These are phyloP conservation scores for Chimonanthus praecox DNA, from an alignment of 164 flowering plant species.

Conservation along the genomic window DNA sequence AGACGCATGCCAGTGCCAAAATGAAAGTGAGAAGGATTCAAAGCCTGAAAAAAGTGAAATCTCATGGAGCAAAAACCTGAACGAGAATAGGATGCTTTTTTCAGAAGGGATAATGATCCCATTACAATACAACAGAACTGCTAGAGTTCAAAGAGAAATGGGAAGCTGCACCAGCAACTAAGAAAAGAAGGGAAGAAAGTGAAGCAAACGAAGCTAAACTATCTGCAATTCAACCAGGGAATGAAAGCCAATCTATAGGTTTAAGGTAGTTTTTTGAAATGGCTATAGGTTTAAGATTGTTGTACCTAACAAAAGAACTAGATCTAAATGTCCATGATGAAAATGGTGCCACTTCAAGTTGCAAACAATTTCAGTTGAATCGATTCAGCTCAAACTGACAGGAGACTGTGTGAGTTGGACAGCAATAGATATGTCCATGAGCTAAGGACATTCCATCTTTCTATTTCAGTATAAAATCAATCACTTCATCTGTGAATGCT, in stretches of 20 bases:
- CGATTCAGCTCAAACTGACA: conserved; percentile 75
- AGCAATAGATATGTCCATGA: neutral
- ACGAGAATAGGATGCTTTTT: conserved; percentile 30
- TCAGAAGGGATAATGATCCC: conserved; percentile 27
- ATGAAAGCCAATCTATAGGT: conserved; percentile 15
- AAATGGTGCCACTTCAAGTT: conserved; percentile 36
- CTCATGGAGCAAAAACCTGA: conserved; percentile 30
- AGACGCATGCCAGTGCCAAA: conserved; percentile 19
- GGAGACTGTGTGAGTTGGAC: neutral
- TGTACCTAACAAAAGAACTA: conserved; percentile 37
- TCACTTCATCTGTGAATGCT: neutral
- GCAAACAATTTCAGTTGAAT: conserved; percentile 71
- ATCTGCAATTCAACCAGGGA: conserved; percentile 24
- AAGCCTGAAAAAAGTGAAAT: conserved; percentile 24
- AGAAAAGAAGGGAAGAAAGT: conserved; percentile 22
- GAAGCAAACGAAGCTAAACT: conserved; percentile 13
- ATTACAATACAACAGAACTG: conserved; percentile 25
- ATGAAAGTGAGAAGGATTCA: conserved; percentile 27
- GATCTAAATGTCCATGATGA: conserved; percentile 65
- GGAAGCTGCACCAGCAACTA: conserved; percentile 23
- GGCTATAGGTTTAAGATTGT: conserved; percentile 19
- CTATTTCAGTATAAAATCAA: conserved; percentile 1
- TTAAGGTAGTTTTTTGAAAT: too few relatives aligned
- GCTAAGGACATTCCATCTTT: neutral
- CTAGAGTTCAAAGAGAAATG: conserved; percentile 39